Percentiles rank a stretch among this genome's conserved stretches.
phyloP scores from a whole-genome alignment of 108 stramenopile species.

The Parmales sp. region DNA sequence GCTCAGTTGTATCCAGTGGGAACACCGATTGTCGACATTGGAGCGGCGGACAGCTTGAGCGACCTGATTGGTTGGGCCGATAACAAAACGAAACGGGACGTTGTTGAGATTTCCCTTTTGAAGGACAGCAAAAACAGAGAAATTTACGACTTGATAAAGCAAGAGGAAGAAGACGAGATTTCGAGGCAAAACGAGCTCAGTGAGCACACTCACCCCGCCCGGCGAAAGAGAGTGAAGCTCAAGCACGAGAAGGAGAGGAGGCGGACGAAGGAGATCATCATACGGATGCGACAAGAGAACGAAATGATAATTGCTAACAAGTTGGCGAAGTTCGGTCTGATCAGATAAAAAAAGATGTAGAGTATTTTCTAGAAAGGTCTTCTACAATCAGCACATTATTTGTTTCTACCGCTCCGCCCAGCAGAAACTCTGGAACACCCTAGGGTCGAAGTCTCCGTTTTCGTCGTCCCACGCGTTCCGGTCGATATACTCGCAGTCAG shows the following conservation, averaged over 20 bases:
- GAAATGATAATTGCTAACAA: not conserved
- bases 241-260: slow-evolving; percentile 1
- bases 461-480: slow-evolving; percentile 65
- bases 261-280: not conserved
- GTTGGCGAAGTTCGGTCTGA: slow-evolving; percentile 3
- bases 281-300: not conserved
- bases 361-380: not conserved
- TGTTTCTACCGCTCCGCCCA: slow-evolving; percentile 54
- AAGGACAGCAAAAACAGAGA: not conserved
- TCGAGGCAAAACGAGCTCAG: not conserved
- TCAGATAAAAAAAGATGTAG: not conserved
- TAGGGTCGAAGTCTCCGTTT: slow-evolving; percentile 79
- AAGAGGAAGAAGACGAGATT: not conserved
- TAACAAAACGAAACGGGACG: not conserved
- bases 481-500: slow-evolving; percentile 64
- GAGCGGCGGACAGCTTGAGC: not conserved
- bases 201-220: not conserved
- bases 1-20: no score
- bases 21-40: not conserved
- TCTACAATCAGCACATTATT: no score
- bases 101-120: not conserved
- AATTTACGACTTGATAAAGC: not conserved
- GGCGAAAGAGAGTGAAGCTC: not conserved
- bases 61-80: not conserved
- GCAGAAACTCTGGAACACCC: slow-evolving; percentile 81